Evolutionary conservation across 163 green algal species (phyloP).

Genomic region (Smithsoniella earleae): DNA sequence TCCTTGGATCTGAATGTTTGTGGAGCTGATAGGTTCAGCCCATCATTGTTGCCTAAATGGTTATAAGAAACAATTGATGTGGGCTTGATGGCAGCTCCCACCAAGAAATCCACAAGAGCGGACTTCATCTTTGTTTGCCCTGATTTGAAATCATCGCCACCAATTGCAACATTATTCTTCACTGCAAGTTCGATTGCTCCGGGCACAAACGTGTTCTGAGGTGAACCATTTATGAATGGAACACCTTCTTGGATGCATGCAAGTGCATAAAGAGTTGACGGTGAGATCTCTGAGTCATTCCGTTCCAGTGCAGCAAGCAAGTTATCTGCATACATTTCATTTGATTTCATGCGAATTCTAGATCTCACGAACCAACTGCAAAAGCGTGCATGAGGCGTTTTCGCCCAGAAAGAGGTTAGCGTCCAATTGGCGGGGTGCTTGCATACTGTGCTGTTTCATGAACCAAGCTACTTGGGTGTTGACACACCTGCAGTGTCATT

Average conservation of each 20-base stretch:
- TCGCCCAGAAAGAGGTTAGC: no score
- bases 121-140: conserved; percentile 99
- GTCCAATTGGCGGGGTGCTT: no score
- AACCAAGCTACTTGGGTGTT: no score
- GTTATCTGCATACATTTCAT: conserved; percentile 57
- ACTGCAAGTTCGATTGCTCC: conserved; percentile 70
- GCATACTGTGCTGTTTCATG: no score
- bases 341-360: no score
- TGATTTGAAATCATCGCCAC: conserved; percentile 98
- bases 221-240: conserved; percentile 96
- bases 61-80: conserved; percentile 98
- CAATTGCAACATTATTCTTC: conserved; percentile 79
- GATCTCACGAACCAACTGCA: no score
- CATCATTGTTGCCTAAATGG: conserved; percentile 99
- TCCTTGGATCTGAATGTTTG: conserved; percentile 87
- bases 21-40: conserved; percentile 92
- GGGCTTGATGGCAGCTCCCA: conserved; percentile 96
- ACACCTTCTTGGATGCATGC: conserved; percentile 88
- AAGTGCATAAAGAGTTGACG: conserved; percentile 86
- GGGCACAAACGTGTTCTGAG: conserved; percentile 97
- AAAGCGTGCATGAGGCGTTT: no score
- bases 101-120: conserved; percentile 96
- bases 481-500: conserved; percentile 80
- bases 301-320: conserved; percentile 74
- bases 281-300: conserved; percentile 84